Base-by-base conservation (phyloP, 1,139 yeast genomes). In the Martiniozyma asiatica region DNA sequence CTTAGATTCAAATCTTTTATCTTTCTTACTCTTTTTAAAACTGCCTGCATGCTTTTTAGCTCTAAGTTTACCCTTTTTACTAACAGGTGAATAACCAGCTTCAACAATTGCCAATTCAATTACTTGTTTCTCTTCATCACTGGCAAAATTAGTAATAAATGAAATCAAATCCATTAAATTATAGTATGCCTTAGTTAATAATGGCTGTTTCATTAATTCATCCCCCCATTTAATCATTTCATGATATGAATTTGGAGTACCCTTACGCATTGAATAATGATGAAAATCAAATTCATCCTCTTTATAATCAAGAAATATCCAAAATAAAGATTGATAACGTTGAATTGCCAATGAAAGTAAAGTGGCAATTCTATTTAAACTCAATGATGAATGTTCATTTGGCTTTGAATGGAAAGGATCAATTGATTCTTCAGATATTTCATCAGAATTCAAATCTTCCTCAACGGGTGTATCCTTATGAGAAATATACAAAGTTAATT, bases 231-330 rank as follows among this genome's bases (percentile, higher is more conserved):
- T 56, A 32, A 87, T 45, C 63, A 81, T 71, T 17, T 73, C 75
- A 22, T 81, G 44, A 48, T 89, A 89, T 15, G 89, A 77, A 39
- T 94, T 67, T 17, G 92, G 77, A 5, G 97, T 82, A 11, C 97
- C 97, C 45, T 79, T 74, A 57, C 96, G 73, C 64, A 82, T 71
- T 51, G 94, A 79, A 54, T 84, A 89, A 26, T 80, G 76, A 53
- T 89, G 98, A 74, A 89, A 89, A 51, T 89, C 99, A 44, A 79
- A 69, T 56, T 89, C 96, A 49, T 92, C 98, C 38, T 71, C 72
- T 50, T 62, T 69, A 55, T 76, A 84, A 35, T 73, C 80, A 30
- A 71, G 66, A 55, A 75, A 84, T 19, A 79, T 68, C 37, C 73
- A 72, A 31, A 73, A 60, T 20, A 85, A 65, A 1, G 85, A 75